Evolutionary conservation across 2,329 filamentous ascomycete genomes (phyloP), one percentile per base, ranked within the genome.

Genomic region (Aspergillus tubingensis): DNA sequence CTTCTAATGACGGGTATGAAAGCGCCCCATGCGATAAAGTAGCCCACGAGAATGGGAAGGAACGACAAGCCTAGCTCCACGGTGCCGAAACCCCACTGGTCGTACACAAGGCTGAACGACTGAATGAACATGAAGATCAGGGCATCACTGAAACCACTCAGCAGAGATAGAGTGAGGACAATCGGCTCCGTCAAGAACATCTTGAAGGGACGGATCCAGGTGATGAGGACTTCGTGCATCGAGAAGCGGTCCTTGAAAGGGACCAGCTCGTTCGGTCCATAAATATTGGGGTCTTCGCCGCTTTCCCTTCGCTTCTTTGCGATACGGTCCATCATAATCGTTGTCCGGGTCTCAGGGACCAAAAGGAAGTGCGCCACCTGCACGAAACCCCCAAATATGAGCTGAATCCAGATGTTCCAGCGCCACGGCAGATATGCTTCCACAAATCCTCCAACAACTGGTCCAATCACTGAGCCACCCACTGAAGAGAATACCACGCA

Each of bases 341-440:
- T 91, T 0, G 86, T 85, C 55, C 91, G 83, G 0, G 91, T 95
- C 75, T 95, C 91, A 1, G 91, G 91, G 1, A 95, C 91, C 7
- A 86, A 81, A 60, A 90, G 70, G 53, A 89, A 79, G 71, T 92
- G 90, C 4, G 90, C 69, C 4, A 85, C 17, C 70, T 93, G 90
- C 3, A 91, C 85, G 36, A 85, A 82, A 8, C 77, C 88, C 17
- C 91, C 91, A 56, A 94, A 87, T 66, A 93, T 92, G 64, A 94
- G 84, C 75, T 93, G 90, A 61, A 94, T 90, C 91, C 91, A 95
- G 72, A 94, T 92, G 57, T 83, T 86, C 89, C 89, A 92, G 65
- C 84, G 83, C 91, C 91, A 95, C 25, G 78, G 72, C 0, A 90
- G 80, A 65, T 86, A 86, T 32, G 85, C 75, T 72, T 92, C 85